Conservation (phyloP, 768 basidiomycete genomes). For the Tulasnella sp. region DNA sequence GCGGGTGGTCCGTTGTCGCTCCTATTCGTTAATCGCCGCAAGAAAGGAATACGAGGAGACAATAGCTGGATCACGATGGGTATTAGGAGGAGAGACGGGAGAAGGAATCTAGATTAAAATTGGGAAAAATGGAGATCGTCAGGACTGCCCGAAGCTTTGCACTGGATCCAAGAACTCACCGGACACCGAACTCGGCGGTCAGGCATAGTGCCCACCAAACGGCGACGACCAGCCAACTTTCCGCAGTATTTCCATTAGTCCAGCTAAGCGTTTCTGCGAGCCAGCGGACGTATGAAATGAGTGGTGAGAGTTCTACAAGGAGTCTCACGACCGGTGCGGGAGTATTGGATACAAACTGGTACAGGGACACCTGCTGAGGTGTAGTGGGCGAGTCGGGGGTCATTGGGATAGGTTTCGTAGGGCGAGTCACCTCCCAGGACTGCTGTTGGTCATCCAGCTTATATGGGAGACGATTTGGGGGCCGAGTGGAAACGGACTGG, state of each 20-base stretch:
- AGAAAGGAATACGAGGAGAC: not conserved
- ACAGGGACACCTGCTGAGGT: slow-evolving; percentile 9
- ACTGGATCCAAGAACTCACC: slow-evolving; percentile 28
- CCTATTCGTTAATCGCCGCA: not conserved
- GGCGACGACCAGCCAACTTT: slow-evolving; percentile 54
- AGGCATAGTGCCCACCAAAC: slow-evolving; percentile 71
- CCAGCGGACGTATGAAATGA: slow-evolving; percentile 35
- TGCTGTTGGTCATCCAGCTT: no score
- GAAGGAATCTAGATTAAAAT: not conserved
- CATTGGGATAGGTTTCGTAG: no score
- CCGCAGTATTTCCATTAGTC: slow-evolving; percentile 40
- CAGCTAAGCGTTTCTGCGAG: slow-evolving; percentile 43
- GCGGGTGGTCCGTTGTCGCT: slow-evolving; percentile 22
- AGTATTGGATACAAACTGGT: slow-evolving; percentile 17
- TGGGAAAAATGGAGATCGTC: not conserved
- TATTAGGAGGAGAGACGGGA: not conserved
- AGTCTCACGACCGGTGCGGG: slow-evolving; percentile 49
- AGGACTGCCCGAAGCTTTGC: not conserved
- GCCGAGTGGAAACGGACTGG: no score
- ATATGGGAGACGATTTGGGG: no score
- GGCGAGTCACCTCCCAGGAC: no score
- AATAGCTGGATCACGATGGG: not conserved
- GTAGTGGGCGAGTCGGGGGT: no score
- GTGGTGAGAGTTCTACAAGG: slow-evolving; percentile 49
- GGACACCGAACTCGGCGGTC: slow-evolving; percentile 38